A percentile compares a stretch with the other conserved stretches of the same genome.
Conservation (phyloP, 495 filamentous ascomycete genomes). For the Alectoria sarmentosa region DNA sequence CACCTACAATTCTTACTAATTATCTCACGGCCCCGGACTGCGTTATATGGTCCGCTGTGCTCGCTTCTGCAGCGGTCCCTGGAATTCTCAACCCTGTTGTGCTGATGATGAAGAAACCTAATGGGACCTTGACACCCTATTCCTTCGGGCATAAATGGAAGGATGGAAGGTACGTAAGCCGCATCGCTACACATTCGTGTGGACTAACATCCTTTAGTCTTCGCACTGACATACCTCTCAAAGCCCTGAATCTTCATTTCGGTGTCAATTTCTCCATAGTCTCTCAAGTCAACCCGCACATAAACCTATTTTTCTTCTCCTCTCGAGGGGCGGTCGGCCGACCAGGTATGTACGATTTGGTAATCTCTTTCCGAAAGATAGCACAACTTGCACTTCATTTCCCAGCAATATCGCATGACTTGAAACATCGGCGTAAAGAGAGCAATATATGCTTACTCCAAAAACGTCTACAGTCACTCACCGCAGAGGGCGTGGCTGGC, state of each 20-base stretch:
- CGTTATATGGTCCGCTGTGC: conserved; percentile 94
- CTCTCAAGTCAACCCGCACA: conserved; percentile 92
- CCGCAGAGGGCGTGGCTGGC: conserved; percentile 87
- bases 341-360: conserved; percentile 35
- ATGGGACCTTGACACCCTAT: conserved; percentile 73
- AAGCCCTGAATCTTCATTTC: conserved; percentile 88
- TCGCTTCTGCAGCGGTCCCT: conserved; percentile 92
- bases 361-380: background rate
- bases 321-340: conserved; percentile 84
- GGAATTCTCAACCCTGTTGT: conserved; percentile 92
- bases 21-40: conserved; percentile 93
- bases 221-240: conserved; percentile 91
- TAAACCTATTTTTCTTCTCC: conserved; percentile 97
- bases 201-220: conserved; percentile 37
- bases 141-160: conserved; percentile 98
- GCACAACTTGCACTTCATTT: background rate
- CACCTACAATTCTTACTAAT: conserved; percentile 84
- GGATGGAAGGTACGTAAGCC: conserved; percentile 55
- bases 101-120: conserved; percentile 81
- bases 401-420: background rate
- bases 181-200: background rate
- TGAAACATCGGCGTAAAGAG: background rate
- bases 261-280: conserved; percentile 98
- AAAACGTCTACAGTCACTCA: conserved; percentile 60
- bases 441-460: background rate